Percentiles rank a stretch among this genome's conserved stretches.
Evolutionary conservation across 768 basidiomycete genomes (phyloP).

Genomic region (Tulasnella calospora): DNA sequence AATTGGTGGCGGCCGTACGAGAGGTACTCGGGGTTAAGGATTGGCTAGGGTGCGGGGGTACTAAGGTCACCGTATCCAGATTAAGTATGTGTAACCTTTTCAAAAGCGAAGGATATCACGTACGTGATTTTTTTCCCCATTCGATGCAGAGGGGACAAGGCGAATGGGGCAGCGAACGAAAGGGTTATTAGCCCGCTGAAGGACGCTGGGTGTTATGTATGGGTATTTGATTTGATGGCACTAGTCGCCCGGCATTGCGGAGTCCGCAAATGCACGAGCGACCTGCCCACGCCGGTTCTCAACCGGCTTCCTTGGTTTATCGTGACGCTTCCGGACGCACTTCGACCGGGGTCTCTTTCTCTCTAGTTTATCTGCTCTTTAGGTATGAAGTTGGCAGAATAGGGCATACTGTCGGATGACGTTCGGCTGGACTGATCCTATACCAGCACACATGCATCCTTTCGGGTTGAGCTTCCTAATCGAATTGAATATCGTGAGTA

Average conservation of each 20-base stretch:
- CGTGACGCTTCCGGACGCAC: neutral
- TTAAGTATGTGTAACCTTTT: too few relatives aligned
- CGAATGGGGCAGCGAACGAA: neutral
- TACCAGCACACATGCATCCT: too few relatives aligned
- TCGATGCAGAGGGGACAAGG: neutral
- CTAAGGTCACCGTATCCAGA: too few relatives aligned
- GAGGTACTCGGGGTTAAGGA: too few relatives aligned
- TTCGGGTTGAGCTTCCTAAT: neutral
- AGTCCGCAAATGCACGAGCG: neutral
- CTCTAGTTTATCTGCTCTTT: neutral
- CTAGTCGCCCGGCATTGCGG: neutral
- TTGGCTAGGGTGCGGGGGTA: too few relatives aligned
- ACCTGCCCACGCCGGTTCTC: neutral
- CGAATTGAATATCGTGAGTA: too few relatives aligned
- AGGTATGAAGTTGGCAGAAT: neutral
- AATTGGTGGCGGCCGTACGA: too few relatives aligned
- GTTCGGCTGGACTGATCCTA: too few relatives aligned
- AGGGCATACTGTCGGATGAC: neutral
- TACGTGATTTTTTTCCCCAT: neutral
- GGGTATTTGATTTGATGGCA: conserved; percentile 5
- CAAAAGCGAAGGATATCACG: neutral
- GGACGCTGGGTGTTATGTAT: neutral
- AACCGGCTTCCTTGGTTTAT: neutral
- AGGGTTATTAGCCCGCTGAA: too few relatives aligned
- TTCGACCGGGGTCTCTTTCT: neutral